A percentile compares a stretch with the other conserved stretches of the same genome.
phyloP scores from a whole-genome alignment of 345 rosid genomes.

The Lumnitzera racemosa region DNA sequence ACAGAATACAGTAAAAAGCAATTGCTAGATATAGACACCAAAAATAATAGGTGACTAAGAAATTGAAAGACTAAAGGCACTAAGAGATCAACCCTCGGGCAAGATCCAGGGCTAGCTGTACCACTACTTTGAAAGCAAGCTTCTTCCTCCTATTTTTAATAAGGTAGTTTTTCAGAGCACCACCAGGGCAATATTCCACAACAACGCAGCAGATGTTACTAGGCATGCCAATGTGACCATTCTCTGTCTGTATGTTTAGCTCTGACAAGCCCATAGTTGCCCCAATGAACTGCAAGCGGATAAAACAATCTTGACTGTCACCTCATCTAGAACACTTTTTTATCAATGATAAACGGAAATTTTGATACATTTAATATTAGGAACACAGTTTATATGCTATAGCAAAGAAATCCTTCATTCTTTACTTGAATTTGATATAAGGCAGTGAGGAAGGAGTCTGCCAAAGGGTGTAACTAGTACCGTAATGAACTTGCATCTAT shows the following conservation, averaged over 20 bases:
- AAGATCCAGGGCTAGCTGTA: conserved; percentile 85
- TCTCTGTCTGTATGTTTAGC: conserved; percentile 68
- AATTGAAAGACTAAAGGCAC: conserved; percentile 1
- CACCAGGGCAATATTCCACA: conserved; percentile 94
- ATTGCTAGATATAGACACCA: neutral
- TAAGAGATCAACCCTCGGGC: conserved; percentile 75
- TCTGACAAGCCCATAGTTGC: conserved; percentile 90
- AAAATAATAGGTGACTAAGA: conserved; percentile 8
- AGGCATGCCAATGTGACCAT: conserved; percentile 79
- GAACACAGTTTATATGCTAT: no score
- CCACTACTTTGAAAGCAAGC: conserved; percentile 87
- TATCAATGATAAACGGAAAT: no score
- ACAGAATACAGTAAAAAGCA: conserved; percentile 5
- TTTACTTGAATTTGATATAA: no score
- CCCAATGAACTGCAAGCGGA: conserved; percentile 65
- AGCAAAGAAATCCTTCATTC: no score
- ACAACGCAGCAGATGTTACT: conserved; percentile 84
- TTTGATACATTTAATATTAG: no score
- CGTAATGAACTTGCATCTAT: no score
- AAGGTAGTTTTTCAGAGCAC: conserved; percentile 79
- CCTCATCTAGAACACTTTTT: no score
- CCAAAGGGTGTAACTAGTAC: no score
- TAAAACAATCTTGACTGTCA: no score
- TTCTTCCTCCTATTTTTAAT: conserved; percentile 87
- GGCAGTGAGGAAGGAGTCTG: no score